A percentile compares a stretch with the other conserved stretches of the same genome.
These are phyloP conservation scores for Aureobasidium musti DNA, from an alignment of 2,329 filamentous ascomycete genomes.

Conservation along the genomic window DNA sequence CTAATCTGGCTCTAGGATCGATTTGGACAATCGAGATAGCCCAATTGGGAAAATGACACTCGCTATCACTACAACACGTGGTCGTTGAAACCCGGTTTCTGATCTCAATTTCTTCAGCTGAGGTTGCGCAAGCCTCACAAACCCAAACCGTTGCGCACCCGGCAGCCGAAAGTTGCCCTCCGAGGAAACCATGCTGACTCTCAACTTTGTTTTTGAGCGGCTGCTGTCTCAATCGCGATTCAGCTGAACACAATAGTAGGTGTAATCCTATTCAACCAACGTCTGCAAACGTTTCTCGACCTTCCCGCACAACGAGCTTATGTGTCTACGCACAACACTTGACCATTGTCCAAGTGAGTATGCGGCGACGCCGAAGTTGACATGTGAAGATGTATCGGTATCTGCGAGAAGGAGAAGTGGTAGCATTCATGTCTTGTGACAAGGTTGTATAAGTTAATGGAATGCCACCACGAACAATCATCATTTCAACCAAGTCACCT, in stretches of 20 bases:
- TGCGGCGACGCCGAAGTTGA: neutral
- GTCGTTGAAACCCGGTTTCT: slow-evolving; percentile 15
- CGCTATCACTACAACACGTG: neutral
- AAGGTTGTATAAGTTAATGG: neutral
- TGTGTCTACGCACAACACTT: neutral
- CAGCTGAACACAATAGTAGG: slow-evolving; percentile 4
- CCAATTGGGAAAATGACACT: neutral
- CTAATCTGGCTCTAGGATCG: too few species aligned
- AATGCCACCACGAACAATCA: neutral
- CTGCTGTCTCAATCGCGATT: neutral
- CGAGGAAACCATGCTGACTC: neutral
- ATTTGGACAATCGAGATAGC: neutral
- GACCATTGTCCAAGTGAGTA: neutral
- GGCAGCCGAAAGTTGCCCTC: neutral
- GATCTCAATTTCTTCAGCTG: neutral
- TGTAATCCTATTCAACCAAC: neutral
- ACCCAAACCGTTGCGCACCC: neutral
- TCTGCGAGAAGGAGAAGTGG: neutral
- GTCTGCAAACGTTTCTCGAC: neutral
- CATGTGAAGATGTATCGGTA: neutral
- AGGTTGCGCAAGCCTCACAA: neutral
- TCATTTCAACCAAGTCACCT: too few species aligned
- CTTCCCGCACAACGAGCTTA: neutral
- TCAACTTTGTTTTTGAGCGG: neutral
- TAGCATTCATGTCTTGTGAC: too few species aligned